Base-by-base conservation (phyloP, 106 monocot genomes). In the Acorus calamus region DNA sequence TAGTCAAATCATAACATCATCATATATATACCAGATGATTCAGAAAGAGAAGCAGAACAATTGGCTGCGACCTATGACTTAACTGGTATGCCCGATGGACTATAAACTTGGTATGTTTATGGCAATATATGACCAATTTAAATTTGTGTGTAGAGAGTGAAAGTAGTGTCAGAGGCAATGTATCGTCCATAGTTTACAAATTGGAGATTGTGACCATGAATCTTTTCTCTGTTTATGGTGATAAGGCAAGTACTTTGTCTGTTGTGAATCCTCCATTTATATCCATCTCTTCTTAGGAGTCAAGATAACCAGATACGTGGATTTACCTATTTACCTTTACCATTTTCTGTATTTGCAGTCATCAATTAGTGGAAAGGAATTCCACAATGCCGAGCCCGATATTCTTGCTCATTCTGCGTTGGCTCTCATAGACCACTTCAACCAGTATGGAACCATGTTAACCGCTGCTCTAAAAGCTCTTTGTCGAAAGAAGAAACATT, bases 341-440 rank as follows among this genome's bases (percentile, higher is more conserved):
- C 46, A 2, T 46, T 43, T 3, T 3, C 46, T 48, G 52, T 11
- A 62, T 7, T 49, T 55, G 44, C 81, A 86, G 86, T 66, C 73
- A n/a, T 65, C 55, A 54, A 75, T 86, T 14, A 56, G 62, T 77
- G 66, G 76, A 28, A 73, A 86, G 74, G 83, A 81, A 61, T 92
- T 92, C 69, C 81, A 84, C 66, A 86, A 92, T 76, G 84, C 83
- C 47, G 91, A 92, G 14, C 81, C 86, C 52, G 91, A 92, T 75
- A 52, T 76, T 69, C 83, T 92, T 78, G 83, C 76, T 46, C 66
- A 75, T 68, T 87, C 80, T 76, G 73, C 81, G 53, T 69, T 74
- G 61, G 58, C 73, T 63, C 81, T 92, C 56, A 81, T 92, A 61
- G 55, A 92, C 53, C 83, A 74, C 55, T 70, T 92, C 14, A 76